These are phyloP conservation scores for Spergularia bocconei DNA, from an alignment of 148 eudicot genomes.

Conservation along the genomic window DNA sequence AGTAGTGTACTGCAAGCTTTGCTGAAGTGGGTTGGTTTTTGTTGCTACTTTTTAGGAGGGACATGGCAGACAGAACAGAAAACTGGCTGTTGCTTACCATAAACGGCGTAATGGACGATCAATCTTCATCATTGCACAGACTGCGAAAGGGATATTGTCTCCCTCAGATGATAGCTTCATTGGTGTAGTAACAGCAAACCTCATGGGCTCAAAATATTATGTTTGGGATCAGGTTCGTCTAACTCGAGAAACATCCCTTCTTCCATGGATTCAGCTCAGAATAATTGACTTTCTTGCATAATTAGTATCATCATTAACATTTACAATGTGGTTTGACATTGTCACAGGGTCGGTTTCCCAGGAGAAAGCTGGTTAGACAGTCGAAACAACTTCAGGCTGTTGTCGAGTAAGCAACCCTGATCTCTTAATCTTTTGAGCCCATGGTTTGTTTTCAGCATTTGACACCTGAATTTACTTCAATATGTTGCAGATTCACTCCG, in stretches of 20 bases:
- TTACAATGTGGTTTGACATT: neutral
- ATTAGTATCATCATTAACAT: neutral
- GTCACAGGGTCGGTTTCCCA: constrained; percentile 46
- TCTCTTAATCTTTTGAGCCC: neutral
- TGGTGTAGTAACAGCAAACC: constrained; percentile 68
- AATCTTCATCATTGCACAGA: constrained; percentile 61
- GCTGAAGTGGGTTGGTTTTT: neutral
- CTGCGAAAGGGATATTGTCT: constrained; percentile 49
- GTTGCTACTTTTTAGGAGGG: constrained; percentile 57
- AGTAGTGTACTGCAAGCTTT: neutral
- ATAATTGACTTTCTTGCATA: neutral
- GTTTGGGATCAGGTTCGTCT: constrained; percentile 72
- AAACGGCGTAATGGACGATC: constrained; percentile 70
- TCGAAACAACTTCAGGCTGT: constrained; percentile 57
- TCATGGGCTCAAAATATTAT: constrained; percentile 77
- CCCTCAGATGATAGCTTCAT: constrained; percentile 61
- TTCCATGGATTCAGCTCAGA: neutral
- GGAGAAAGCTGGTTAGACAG: constrained; percentile 26
- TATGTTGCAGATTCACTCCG: constrained; percentile 51
- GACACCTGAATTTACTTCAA: neutral
- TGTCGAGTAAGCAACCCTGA: constrained; percentile 54
- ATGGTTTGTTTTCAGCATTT: neutral
- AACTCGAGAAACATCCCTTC: neutral
- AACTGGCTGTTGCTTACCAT: constrained; percentile 87
- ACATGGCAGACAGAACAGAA: constrained; percentile 78